Conservation (phyloP, 2,329 filamentous ascomycete species). For the Nigrospora sphaerica region DNA sequence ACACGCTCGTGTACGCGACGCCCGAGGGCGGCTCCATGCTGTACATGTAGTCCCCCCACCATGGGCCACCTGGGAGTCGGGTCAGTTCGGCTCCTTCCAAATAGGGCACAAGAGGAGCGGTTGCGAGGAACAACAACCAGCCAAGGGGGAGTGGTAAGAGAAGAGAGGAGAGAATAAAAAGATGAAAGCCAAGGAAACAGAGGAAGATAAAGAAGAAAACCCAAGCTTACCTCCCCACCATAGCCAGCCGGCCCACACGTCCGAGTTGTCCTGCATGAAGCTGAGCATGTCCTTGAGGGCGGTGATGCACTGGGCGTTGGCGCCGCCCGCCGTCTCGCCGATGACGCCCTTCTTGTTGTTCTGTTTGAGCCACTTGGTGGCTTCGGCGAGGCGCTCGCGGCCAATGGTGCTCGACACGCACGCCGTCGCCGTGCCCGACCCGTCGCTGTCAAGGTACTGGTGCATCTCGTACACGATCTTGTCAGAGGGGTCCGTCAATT, state of each 20-base stretch:
- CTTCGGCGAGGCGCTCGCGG: constrained; percentile 32
- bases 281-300: constrained; percentile 45
- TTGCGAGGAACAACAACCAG: too few species aligned
- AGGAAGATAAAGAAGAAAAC: too few species aligned
- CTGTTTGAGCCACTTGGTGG: constrained; percentile 45
- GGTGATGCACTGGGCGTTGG: constrained; percentile 40
- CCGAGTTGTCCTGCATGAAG: constrained; percentile 45
- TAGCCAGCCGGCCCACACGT: constrained; percentile 47
- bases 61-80: constrained; percentile 36
- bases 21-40: constrained; percentile 38
- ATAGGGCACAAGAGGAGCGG: not conserved
- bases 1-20: constrained; percentile 25
- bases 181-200: too few species aligned
- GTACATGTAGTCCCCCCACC: constrained; percentile 48
- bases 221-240: too few species aligned
- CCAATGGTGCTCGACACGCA: constrained; percentile 45
- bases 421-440: constrained; percentile 38
- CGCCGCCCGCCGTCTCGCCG: constrained; percentile 50
- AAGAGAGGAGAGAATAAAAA: too few species aligned
- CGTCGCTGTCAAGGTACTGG: constrained; percentile 50
- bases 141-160: too few species aligned
- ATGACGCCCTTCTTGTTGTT: constrained; percentile 49
- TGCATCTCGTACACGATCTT: constrained; percentile 53
- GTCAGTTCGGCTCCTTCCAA: constrained; percentile 40
- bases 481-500: constrained; percentile 39